Evolutionary conservation across 495 filamentous ascomycete species (phyloP).

Genomic region (Terfezia claveryi): DNA sequence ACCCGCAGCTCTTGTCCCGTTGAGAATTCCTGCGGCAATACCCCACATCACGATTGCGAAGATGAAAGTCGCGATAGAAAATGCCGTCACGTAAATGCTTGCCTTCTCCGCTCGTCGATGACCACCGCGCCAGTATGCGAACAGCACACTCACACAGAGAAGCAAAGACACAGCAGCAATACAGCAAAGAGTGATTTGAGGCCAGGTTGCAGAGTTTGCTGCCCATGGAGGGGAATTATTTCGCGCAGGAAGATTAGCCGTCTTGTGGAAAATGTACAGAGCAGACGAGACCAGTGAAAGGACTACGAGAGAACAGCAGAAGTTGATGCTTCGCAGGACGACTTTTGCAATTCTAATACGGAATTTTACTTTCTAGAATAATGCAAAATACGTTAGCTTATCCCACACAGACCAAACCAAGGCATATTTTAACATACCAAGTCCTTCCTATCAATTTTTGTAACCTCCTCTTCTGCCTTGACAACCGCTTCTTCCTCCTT

Average conservation of each 20-base stretch:
- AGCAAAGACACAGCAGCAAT: constrained; percentile 61
- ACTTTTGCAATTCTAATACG: constrained; percentile 88
- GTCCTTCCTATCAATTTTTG: constrained; percentile 64
- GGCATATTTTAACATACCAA: constrained; percentile 36
- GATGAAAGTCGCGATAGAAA: constrained; percentile 79
- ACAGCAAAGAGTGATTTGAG: constrained; percentile 59
- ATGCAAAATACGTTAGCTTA: constrained; percentile 17
- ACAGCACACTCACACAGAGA: constrained; percentile 59
- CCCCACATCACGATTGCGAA: constrained; percentile 90
- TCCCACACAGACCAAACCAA: background rate
- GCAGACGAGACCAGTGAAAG: constrained; percentile 66
- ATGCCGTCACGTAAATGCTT: constrained; percentile 78
- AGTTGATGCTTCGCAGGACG: constrained; percentile 77
- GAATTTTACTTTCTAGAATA: constrained; percentile 61
- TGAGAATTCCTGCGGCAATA: constrained; percentile 61
- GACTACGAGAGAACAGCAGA: constrained; percentile 88
- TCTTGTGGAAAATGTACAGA: constrained; percentile 74
- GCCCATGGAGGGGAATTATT: constrained; percentile 75
- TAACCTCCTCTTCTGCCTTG: constrained; percentile 51
- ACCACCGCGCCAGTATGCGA: constrained; percentile 71
- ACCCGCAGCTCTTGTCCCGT: constrained; percentile 48
- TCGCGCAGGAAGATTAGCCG: constrained; percentile 45
- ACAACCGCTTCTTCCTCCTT: constrained; percentile 64
- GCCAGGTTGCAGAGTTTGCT: constrained; percentile 55
- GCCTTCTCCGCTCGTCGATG: constrained; percentile 78